Percentiles rank a stretch among this genome's conserved stretches.
Evolutionary conservation across 2,329 filamentous ascomycete species (phyloP).

Genomic region (Trichoderma afroharzianum): DNA sequence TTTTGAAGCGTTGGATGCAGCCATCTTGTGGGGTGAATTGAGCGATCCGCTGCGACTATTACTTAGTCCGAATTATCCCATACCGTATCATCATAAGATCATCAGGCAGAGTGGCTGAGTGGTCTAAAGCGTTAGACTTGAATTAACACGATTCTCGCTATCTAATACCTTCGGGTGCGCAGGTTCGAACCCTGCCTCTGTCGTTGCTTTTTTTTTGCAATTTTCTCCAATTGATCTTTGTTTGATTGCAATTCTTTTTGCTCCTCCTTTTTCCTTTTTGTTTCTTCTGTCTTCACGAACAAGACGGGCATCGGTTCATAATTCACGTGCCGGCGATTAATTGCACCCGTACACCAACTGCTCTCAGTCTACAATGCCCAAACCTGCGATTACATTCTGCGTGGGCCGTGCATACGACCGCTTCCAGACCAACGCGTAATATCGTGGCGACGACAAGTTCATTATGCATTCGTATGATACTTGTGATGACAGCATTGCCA

Average conservation of each 20-base stretch:
- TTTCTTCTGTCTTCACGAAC: background rate
- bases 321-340: background rate
- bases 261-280: background rate
- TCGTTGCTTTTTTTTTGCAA: slow-evolving; percentile 12
- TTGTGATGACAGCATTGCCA: background rate
- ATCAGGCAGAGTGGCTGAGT: slow-evolving; percentile 16
- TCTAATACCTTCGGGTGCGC: slow-evolving; percentile 18
- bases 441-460: too few species aligned
- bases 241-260: background rate
- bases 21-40: background rate
- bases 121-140: slow-evolving; percentile 19
- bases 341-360: too few species aligned
- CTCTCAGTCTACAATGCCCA: background rate
- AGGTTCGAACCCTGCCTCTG: slow-evolving; percentile 18
- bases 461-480: background rate
- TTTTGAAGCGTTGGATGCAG: background rate
- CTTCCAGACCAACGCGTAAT: background rate
- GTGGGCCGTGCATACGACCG: too few species aligned
- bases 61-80: background rate
- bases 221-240: background rate
- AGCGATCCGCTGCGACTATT: accelerated
- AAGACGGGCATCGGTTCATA: accelerated
- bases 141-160: slow-evolving; percentile 15
- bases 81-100: background rate
- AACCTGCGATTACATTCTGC: background rate